These are phyloP conservation scores for Wallacemonas sp. DNA, from an alignment of 208 protist species.

Conservation along the genomic window DNA sequence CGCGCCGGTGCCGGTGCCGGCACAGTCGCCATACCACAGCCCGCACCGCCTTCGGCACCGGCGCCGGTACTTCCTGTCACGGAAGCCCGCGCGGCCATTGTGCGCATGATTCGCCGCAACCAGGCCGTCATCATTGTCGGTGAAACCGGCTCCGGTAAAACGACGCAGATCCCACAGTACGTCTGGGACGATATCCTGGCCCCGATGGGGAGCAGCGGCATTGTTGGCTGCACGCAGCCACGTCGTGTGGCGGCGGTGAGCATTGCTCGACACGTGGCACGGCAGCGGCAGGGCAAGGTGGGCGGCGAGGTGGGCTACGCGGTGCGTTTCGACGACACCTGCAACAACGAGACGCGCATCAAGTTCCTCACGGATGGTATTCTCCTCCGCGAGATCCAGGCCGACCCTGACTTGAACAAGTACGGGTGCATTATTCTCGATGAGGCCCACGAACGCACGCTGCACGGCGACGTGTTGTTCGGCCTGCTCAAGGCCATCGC, in stretches of 20 bases:
- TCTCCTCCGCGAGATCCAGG: constrained; percentile 95
- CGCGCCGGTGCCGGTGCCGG: no score
- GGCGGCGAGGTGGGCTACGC: constrained; percentile 93
- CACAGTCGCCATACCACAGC: not conserved
- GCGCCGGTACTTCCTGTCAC: constrained; percentile 56
- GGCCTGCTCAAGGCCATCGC: constrained; percentile 90
- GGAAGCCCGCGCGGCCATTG: constrained; percentile 76
- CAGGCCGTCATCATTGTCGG: constrained; percentile 91
- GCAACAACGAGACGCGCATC: constrained; percentile 78
- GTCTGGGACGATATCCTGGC: constrained; percentile 84
- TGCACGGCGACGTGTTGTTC: constrained; percentile 94
- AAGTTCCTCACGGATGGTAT: constrained; percentile 98
- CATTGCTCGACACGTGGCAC: constrained; percentile 93
- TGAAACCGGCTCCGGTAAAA: constrained; percentile 94
- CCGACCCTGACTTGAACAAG: constrained; percentile 86
- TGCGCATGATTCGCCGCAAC: constrained; percentile 82
- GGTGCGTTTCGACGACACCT: constrained; percentile 95
- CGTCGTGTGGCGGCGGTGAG: constrained; percentile 97
- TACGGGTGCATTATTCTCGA: constrained; percentile 99
- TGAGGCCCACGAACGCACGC: constrained; percentile 99
- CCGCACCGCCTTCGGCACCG: not conserved
- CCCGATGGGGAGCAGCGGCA: constrained; percentile 22
- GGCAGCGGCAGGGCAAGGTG: constrained; percentile 81
- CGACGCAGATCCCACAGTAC: constrained; percentile 95
- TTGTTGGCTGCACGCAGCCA: constrained; percentile 96